Evolutionary conservation across 2,329 filamentous ascomycete species (phyloP).

Genomic region (Pestalotiopsis sp.): DNA sequence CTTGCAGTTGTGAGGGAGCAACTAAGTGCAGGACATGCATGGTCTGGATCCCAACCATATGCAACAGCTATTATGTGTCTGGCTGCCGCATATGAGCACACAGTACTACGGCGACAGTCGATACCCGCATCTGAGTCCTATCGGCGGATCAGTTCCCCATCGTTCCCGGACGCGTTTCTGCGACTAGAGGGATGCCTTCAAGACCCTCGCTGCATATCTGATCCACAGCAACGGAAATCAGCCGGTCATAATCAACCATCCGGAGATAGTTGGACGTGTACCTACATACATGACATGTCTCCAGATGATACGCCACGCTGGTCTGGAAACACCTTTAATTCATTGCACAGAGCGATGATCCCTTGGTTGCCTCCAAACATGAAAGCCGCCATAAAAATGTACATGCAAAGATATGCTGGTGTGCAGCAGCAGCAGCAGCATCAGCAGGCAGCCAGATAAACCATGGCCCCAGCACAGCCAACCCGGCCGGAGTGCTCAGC

Average conservation of each 20-base stretch:
- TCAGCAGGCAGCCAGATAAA: not conserved
- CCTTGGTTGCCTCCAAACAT: not conserved
- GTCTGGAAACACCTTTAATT: not conserved
- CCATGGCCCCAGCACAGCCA: not conserved
- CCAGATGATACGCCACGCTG: not conserved
- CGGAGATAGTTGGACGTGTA: not conserved
- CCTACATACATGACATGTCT: not conserved
- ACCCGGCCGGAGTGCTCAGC: not conserved
- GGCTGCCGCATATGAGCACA: not conserved
- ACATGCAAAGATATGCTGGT: not conserved
- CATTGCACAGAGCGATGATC: not conserved
- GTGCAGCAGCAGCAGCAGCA: not conserved
- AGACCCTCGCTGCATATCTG: constrained; percentile 4
- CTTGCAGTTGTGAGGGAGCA: not conserved
- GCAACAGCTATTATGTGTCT: not conserved
- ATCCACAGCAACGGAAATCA: constrained; percentile 2
- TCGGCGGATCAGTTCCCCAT: not conserved
- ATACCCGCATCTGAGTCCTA: not conserved
- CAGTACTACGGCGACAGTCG: not conserved
- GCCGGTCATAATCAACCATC: not conserved
- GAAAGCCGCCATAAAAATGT: not conserved
- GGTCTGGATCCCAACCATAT: not conserved
- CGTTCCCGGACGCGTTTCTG: not conserved
- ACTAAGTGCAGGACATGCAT: not conserved
- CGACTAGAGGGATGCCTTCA: not conserved